Base-by-base conservation (phyloP, 2,329 filamentous ascomycete genomes). In the Moelleriella libera region DNA sequence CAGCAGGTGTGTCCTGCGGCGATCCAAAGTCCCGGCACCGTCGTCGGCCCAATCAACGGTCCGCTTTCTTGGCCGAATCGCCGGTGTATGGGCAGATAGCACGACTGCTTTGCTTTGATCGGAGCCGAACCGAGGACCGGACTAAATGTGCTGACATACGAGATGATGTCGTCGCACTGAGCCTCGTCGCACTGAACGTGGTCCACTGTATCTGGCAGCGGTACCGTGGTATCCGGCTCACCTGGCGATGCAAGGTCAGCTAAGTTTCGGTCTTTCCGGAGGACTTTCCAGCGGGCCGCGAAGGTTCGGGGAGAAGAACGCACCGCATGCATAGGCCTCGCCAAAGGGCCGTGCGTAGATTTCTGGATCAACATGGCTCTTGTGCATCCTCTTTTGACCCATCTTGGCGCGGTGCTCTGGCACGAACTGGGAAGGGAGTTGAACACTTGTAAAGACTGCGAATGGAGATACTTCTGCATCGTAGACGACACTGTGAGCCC, bases 1-100 rank as follows among this genome's bases (percentile, higher is more conserved):
- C 92, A 98, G 67, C 90, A 97, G 1, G 88, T 95, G 69, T 98
- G 92, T 0, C 92, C 92, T 0, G 87, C 76, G 0, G 92, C 92
- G 50, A 97, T 71, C 62, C 84, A 82, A 42, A 97, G 58, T 0
- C 89, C 88, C 6, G 79, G 76, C 0, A 83, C 78, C 2, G 76
- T 75, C 6, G 88, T 89, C 47, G 74, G 69, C 0, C 92, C 92
- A 29, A 97, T 75, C 45, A 97, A 64, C 5, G 92, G 90, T 0
- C 78, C 80, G 39, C 65, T 68, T 60, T 78, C 75, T 43, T 73
- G 69, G n/a, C 81, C 78, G 46, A 71, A 71, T 3, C 72, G 68
- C 55, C 75, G 70, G 50, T 89, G 84, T 54, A 83, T 85, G 1
- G 92, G 92, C 45, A 98, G 70, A 65, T 98, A 98, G 65, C 92